Percentiles rank a stretch among this genome's conserved stretches.
Conservation (phyloP, 2,329 filamentous ascomycete genomes). For the Didymosphaeria variabile region DNA sequence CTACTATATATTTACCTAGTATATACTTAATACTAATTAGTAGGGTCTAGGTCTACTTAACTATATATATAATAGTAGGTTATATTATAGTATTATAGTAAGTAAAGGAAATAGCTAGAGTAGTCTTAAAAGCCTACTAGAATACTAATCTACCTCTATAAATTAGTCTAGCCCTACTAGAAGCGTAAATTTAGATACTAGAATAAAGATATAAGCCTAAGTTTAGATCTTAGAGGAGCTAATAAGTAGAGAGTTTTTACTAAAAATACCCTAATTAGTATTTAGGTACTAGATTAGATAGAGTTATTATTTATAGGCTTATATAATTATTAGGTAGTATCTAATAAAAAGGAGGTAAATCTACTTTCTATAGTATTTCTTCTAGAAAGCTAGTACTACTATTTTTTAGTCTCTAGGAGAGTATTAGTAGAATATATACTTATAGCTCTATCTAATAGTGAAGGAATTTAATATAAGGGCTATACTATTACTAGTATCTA, state of each 20-base stretch:
- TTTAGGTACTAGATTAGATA: conserved; percentile 15
- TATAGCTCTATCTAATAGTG: conserved; percentile 12
- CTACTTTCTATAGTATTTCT: conserved; percentile 12
- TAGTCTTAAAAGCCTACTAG: conserved; percentile 15
- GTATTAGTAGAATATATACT: conserved; percentile 20
- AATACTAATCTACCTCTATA: conserved; percentile 21
- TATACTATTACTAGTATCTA: conserved; percentile 15
- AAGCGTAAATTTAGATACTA: conserved; percentile 17
- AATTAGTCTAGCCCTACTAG: background rate
- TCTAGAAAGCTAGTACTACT: conserved; percentile 13
- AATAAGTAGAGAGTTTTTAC: conserved; percentile 14
- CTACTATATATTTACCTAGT: conserved; percentile 18
- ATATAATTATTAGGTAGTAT: conserved; percentile 13
- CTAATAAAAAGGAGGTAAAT: conserved; percentile 14
- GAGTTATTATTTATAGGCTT: conserved; percentile 11
- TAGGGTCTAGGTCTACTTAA: conserved; percentile 20
- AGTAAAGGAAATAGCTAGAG: conserved; percentile 16
- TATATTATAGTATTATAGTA: conserved; percentile 20
- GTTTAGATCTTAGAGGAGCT: conserved; percentile 22
- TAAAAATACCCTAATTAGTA: conserved; percentile 10
- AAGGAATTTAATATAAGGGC: conserved; percentile 23
- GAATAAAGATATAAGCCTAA: conserved; percentile 14
- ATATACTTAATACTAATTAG: conserved; percentile 15
- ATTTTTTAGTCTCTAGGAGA: conserved; percentile 16
- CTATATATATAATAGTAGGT: conserved; percentile 23